Conservation (phyloP, 1,139 yeast genomes). For the Geotrichum klebahnii region DNA sequence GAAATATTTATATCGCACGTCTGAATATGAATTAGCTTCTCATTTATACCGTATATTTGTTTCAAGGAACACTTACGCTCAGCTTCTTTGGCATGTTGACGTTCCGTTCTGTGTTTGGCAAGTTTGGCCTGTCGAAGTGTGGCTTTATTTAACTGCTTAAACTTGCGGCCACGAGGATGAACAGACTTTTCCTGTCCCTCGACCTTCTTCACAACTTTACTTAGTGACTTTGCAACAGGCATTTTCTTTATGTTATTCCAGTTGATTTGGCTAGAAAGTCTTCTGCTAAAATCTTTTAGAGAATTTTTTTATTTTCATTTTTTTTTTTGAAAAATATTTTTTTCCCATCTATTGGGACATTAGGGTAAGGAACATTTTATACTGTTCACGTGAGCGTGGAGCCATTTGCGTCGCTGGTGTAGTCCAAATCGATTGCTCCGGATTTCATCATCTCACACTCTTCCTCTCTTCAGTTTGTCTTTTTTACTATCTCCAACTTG, state of each 20-base stretch:
- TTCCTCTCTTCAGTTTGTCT: not conserved
- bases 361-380: constrained; percentile 8
- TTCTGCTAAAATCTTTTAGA: not conserved
- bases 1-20: constrained; percentile 55
- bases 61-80: constrained; percentile 28
- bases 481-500: not conserved
- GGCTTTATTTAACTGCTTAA: constrained; percentile 80
- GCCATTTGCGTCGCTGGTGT: not conserved
- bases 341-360: constrained; percentile 6
- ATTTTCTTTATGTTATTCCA: constrained; percentile 41
- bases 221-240: constrained; percentile 75
- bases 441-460: not conserved
- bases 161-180: constrained; percentile 86
- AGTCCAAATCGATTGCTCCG: not conserved
- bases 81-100: constrained; percentile 51
- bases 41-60: not conserved
- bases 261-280: not conserved
- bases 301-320: not conserved
- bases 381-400: not conserved
- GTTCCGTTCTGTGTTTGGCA: constrained; percentile 56
- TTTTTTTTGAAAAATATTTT: not conserved
- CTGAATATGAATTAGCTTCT: constrained; percentile 15
- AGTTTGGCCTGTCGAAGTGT: constrained; percentile 74
- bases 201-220: constrained; percentile 66
- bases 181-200: constrained; percentile 50